phyloP scores from a whole-genome alignment of 768 basidiomycete genomes.

The Boletus rubescentipes region DNA sequence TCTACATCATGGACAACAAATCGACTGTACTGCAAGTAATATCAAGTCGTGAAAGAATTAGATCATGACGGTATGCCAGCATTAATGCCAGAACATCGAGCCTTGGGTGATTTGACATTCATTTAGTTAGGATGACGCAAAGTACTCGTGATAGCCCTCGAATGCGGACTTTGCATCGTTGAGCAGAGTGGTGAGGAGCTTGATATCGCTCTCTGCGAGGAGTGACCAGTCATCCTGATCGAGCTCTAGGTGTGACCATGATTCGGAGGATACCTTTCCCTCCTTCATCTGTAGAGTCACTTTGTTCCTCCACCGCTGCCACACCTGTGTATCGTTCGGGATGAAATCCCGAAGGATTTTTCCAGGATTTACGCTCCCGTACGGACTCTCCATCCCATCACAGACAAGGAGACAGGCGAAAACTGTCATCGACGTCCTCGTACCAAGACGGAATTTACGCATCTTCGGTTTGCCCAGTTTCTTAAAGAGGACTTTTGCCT shows the following conservation, averaged over 20 bases:
- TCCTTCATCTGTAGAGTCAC: slow-evolving; percentile 20
- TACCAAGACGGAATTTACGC: slow-evolving; percentile 23
- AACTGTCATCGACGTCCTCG: slow-evolving; percentile 23
- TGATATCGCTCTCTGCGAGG: slow-evolving; percentile 9
- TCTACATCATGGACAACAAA: too few relatives aligned
- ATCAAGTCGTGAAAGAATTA: not conserved
- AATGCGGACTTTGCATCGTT: slow-evolving; percentile 21
- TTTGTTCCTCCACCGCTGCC: slow-evolving; percentile 26
- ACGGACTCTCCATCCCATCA: slow-evolving; percentile 21
- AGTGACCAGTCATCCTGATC: slow-evolving; percentile 6
- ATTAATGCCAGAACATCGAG: not conserved
- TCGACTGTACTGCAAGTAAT: too few relatives aligned
- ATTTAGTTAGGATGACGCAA: not conserved
- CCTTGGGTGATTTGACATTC: not conserved
- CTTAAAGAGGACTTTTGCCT: slow-evolving; percentile 17
- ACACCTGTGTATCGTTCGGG: slow-evolving; percentile 25
- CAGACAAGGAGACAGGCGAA: slow-evolving; percentile 27
- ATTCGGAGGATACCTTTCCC: not conserved
- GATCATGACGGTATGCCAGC: not conserved
- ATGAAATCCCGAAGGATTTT: slow-evolving; percentile 22
- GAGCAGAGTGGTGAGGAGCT: slow-evolving; percentile 18
- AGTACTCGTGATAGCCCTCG: slow-evolving; percentile 12
- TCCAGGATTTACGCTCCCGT: slow-evolving; percentile 7
- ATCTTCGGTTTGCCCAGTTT: slow-evolving; percentile 15
- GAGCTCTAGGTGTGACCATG: not conserved